phyloP scores from a whole-genome alignment of 805 yeast species.

The Diddensiella transvaalensis region DNA sequence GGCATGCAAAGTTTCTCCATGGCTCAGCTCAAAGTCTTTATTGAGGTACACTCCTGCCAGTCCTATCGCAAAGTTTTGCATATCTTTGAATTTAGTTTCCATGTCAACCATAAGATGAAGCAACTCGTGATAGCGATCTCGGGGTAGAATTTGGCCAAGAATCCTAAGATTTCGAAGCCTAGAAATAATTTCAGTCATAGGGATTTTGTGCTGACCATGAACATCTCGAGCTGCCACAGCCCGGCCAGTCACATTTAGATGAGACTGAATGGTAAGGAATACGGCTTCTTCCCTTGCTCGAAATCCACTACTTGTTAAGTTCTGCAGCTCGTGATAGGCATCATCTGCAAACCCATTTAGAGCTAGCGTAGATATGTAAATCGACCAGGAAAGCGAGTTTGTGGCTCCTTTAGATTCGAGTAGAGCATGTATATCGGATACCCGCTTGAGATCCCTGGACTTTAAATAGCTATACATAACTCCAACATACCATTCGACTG shows the following conservation, averaged over 20 bases:
- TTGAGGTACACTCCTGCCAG: neutral
- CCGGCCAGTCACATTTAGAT: neutral
- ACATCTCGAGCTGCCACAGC: neutral
- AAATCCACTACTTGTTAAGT: neutral
- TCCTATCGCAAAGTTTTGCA: neutral
- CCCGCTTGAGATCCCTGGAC: neutral
- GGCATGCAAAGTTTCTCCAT: neutral
- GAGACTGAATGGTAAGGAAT: neutral
- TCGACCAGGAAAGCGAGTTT: conserved; percentile 1
- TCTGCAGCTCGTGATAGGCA: neutral
- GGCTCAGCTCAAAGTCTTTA: neutral
- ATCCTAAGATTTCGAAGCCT: neutral
- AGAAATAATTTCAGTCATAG: neutral
- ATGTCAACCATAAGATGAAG: neutral
- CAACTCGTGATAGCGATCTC: neutral
- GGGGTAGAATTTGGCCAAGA: neutral
- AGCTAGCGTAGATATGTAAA: conserved; percentile 3
- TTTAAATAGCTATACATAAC: conserved; percentile 1
- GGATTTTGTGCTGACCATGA: neutral
- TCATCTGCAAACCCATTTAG: neutral
- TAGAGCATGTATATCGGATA: neutral
- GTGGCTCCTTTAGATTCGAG: neutral
- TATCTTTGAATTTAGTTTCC: neutral
- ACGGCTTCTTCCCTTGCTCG: neutral
- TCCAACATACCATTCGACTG: conserved; percentile 5